Conservation (phyloP, 2,329 filamentous ascomycete genomes). For the Fusarium sp. region DNA sequence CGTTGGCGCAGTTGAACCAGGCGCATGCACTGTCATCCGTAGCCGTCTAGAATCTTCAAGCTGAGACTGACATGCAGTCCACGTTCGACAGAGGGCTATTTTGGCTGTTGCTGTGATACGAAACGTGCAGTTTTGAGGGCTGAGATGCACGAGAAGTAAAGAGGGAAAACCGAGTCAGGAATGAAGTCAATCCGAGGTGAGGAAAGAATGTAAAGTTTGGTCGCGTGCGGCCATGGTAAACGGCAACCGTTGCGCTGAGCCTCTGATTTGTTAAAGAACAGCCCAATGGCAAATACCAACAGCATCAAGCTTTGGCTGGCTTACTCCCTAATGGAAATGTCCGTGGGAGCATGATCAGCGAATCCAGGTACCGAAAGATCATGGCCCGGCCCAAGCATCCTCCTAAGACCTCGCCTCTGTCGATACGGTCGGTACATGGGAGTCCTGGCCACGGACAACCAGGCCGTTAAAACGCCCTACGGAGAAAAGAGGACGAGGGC, state of each 20-base stretch:
- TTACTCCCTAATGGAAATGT: slow-evolving; percentile 33
- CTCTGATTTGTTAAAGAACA: background rate
- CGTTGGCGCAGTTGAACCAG: no score
- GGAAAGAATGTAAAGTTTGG: background rate
- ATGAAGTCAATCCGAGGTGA: background rate
- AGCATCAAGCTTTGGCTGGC: slow-evolving; percentile 18
- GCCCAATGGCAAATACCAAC: background rate
- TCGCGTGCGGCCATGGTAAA: slow-evolving; percentile 1
- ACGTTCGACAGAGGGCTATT: background rate
- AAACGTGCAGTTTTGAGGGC: background rate
- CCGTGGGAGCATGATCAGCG: slow-evolving; percentile 20
- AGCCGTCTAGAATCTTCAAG: background rate
- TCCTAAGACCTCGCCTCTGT: background rate
- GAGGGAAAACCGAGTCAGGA: background rate
- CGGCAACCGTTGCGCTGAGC: no score
- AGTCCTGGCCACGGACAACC: background rate
- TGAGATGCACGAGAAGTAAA: background rate
- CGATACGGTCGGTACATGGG: slow-evolving; percentile 1
- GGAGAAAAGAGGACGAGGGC: background rate
- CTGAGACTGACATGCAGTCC: background rate
- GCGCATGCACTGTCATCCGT: no score
- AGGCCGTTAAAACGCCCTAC: background rate
- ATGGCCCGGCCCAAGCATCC: background rate
- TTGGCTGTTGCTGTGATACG: background rate
- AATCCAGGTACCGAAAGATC: slow-evolving; percentile 1